A percentile compares a stretch with the other conserved stretches of the same genome.
Evolutionary conservation across 2,329 filamentous ascomycete genomes (phyloP).

Genomic region (Aspergillus vadensis): DNA sequence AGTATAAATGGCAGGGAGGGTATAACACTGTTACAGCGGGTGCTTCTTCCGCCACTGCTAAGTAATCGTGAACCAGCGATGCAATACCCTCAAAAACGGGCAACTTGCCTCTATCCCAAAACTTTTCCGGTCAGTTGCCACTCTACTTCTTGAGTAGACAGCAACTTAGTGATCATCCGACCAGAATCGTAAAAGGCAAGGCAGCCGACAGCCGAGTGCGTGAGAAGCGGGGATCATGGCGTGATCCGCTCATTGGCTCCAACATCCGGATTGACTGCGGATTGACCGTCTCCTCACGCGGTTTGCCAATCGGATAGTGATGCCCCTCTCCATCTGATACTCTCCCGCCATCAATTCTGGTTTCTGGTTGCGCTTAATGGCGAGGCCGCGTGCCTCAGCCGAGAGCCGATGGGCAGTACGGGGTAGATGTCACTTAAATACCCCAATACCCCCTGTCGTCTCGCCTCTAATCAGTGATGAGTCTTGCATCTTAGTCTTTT

Average conservation of each 20-base stretch:
- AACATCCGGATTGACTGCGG: neutral
- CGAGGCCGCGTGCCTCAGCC: neutral
- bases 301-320: neutral
- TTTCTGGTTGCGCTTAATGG: neutral
- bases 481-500: neutral
- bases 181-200: neutral
- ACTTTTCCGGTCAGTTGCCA: neutral
- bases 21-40: no score
- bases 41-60: no score
- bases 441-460: neutral
- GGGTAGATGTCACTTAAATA: neutral
- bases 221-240: constrained; percentile 2
- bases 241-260: neutral
- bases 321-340: neutral
- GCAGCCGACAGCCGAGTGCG: neutral
- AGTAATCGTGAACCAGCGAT: no score
- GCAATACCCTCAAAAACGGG: no score
- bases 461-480: neutral
- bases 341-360: no score
- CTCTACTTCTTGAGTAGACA: neutral
- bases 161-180: neutral
- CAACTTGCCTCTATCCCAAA: neutral
- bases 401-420: neutral
- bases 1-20: no score
- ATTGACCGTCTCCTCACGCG: neutral